These are phyloP conservation scores for Erythrophleum ivorense DNA, from an alignment of 331 rosid species.

Conservation along the genomic window DNA sequence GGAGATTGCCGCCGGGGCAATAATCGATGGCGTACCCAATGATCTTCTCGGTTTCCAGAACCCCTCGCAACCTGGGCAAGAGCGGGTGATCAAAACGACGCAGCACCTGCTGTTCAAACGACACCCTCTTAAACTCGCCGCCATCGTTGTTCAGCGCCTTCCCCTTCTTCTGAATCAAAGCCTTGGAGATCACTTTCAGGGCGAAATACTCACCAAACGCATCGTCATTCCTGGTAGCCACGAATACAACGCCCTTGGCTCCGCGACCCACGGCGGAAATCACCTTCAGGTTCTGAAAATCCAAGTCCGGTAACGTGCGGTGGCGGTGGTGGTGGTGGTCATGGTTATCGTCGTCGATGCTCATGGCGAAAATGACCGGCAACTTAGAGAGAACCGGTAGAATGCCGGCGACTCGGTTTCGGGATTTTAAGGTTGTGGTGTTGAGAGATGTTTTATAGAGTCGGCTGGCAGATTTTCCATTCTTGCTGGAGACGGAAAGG, in stretches of 20 bases:
- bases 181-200: slow-evolving; percentile 77
- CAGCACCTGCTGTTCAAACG: slow-evolving; percentile 78
- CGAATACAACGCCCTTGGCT: slow-evolving; percentile 91
- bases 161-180: slow-evolving; percentile 54
- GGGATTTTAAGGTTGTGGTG: not conserved
- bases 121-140: slow-evolving; percentile 60
- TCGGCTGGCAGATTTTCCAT: not conserved
- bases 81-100: slow-evolving; percentile 72
- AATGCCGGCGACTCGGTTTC: not conserved
- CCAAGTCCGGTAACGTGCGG: slow-evolving; percentile 2
- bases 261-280: slow-evolving; percentile 86
- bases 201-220: slow-evolving; percentile 57
- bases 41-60: slow-evolving; percentile 62
- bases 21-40: slow-evolving; percentile 83
- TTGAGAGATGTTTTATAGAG: slow-evolving; percentile 29
- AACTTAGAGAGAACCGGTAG: not conserved
- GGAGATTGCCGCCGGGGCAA: slow-evolving; percentile 86
- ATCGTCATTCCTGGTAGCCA: slow-evolving; percentile 35
- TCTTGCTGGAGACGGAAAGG: slow-evolving; percentile 42
- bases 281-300: slow-evolving; percentile 53
- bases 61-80: slow-evolving; percentile 71
- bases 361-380: slow-evolving; percentile 34
- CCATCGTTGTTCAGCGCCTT: slow-evolving; percentile 31
- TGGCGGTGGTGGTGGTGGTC: not conserved
- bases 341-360: not conserved